Evolutionary conservation across 2,329 filamentous ascomycete species (phyloP).

Genomic region (Neofusicoccum cordaticola): DNA sequence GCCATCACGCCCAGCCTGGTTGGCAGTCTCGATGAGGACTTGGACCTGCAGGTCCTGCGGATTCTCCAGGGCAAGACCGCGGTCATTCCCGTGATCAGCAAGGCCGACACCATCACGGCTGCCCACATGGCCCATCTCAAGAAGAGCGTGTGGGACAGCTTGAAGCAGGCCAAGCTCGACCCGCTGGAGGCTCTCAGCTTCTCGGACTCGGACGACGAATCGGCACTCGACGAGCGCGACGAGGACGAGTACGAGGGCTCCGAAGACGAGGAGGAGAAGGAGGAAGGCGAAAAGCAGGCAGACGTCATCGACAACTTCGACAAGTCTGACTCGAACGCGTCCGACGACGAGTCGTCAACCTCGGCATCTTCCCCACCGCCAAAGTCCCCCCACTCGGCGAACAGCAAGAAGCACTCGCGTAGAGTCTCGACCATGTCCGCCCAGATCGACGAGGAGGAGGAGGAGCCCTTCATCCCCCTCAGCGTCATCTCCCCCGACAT

Average conservation of each 20-base stretch:
- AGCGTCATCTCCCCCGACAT: conserved; percentile 92
- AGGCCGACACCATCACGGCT: conserved; percentile 94
- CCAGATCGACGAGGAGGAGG: conserved; percentile 28
- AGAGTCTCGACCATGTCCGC: conserved; percentile 41
- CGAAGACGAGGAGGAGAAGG: conserved; percentile 26
- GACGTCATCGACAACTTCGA: conserved; percentile 39
- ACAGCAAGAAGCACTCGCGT: conserved; percentile 32
- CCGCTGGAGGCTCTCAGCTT: conserved; percentile 83
- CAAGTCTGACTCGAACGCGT: conserved; percentile 35
- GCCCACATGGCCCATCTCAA: conserved; percentile 92
- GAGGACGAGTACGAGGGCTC: conserved; percentile 46
- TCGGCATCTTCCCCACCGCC: conserved; percentile 33
- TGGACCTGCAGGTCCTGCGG: conserved; percentile 87
- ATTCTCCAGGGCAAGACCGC: conserved; percentile 90
- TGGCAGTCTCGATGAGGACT: conserved; percentile 77
- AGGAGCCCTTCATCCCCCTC: conserved; percentile 73
- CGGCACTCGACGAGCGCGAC: conserved; percentile 49
- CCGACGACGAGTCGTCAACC: conserved; percentile 32
- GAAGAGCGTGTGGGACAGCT: conserved; percentile 81
- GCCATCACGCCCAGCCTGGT: conserved; percentile 41
- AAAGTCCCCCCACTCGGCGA: conserved; percentile 30
- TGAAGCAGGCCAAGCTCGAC: conserved; percentile 83
- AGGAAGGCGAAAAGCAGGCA: conserved; percentile 13
- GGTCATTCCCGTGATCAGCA: conserved; percentile 91
- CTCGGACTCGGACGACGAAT: conserved; percentile 58